Percentiles rank a stretch among this genome's conserved stretches.
These are phyloP conservation scores for Eucalyptus camaldulensis DNA, from an alignment of 345 rosid genomes.

Conservation along the genomic window DNA sequence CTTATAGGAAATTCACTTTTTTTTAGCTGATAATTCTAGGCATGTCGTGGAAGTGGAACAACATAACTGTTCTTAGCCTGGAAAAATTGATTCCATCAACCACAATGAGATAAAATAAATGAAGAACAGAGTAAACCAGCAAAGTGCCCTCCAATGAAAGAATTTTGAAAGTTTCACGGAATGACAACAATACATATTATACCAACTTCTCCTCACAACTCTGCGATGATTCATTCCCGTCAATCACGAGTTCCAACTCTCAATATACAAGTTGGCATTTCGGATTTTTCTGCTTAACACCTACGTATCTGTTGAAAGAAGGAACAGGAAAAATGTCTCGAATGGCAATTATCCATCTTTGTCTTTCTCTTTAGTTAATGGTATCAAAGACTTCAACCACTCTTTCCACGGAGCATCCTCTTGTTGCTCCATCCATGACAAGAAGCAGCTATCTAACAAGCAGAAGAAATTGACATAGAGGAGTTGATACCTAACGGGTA, in stretches of 20 bases:
- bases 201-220: not conserved
- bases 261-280: not conserved
- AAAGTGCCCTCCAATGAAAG: not conserved
- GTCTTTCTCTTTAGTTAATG: not conserved
- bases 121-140: not conserved
- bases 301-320: not conserved
- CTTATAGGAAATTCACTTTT: not conserved
- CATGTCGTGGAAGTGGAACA: not conserved
- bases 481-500: conserved; percentile 87
- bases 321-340: not conserved
- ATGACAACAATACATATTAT: not conserved
- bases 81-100: not conserved
- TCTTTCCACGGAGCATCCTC: conserved; percentile 92
- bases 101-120: not conserved
- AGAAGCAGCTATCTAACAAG: conserved; percentile 79
- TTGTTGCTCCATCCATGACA: conserved; percentile 92
- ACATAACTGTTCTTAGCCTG: not conserved
- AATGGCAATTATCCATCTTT: conserved; percentile 3
- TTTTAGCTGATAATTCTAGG: not conserved
- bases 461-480: conserved; percentile 85
- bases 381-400: conserved; percentile 26
- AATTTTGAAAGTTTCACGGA: not conserved
- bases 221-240: not conserved
- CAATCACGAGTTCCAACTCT: not conserved
- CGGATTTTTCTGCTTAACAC: not conserved